phyloP scores from a whole-genome alignment of 2,329 filamentous ascomycete species.

The Fusarium sp. region DNA sequence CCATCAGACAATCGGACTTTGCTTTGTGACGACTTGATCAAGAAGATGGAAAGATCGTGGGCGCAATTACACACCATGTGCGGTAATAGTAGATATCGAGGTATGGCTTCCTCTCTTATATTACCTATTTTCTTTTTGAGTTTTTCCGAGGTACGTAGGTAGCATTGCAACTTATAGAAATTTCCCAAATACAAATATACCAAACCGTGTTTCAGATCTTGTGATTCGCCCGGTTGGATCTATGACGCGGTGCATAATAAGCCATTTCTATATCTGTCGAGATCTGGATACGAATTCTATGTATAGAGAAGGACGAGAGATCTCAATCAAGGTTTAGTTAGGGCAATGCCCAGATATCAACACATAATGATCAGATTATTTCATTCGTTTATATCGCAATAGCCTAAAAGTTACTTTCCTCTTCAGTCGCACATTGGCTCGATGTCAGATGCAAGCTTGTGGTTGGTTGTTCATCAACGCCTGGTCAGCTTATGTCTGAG shows the following conservation, averaged over 20 bases:
- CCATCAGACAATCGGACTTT: too few relatives aligned
- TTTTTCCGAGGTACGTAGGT: too few relatives aligned
- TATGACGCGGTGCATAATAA: not conserved
- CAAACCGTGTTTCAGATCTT: not conserved
- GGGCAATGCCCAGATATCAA: not conserved
- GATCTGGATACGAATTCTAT: not conserved
- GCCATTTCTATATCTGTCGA: fast-evolving
- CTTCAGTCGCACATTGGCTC: not conserved
- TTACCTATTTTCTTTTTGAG: too few relatives aligned
- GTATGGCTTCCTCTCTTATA: too few relatives aligned
- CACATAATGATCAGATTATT: not conserved
- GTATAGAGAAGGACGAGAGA: too few relatives aligned
- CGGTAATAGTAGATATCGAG: too few relatives aligned
- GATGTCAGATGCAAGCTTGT: not conserved
- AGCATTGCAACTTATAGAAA: too few relatives aligned
- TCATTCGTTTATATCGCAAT: not conserved
- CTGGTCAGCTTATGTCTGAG: conserved; percentile 16
- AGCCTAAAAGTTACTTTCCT: not conserved
- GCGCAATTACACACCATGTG: too few relatives aligned
- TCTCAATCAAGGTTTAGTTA: not conserved
- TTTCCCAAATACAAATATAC: too few relatives aligned
- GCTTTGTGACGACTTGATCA: too few relatives aligned
- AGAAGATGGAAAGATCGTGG: too few relatives aligned
- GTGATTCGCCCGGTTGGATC: not conserved
- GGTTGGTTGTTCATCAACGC: not conserved